Conservation (phyloP, 2,329 filamentous ascomycete genomes). For the Parafenestella ontariensis region DNA sequence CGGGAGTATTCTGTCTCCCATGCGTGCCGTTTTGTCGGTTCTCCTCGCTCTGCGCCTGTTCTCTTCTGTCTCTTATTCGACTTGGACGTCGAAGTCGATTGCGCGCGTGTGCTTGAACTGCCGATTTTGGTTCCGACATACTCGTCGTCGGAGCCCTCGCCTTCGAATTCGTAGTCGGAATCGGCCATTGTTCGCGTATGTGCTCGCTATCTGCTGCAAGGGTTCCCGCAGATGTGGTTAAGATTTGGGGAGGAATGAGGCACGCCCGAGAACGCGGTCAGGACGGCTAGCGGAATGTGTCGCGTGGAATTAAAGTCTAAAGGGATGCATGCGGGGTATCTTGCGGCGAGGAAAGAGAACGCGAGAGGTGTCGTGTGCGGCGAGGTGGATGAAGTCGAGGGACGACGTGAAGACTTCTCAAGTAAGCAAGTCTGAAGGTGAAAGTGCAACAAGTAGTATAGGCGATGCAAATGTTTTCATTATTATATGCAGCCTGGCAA, state of each 20-base stretch:
- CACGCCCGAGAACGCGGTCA: not conserved
- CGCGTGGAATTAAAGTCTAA: not conserved
- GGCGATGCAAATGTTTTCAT: not conserved
- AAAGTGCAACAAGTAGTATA: not conserved
- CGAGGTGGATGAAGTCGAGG: constrained; percentile 3
- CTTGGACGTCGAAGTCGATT: constrained; percentile 19
- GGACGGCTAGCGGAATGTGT: not conserved
- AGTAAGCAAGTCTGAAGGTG: not conserved
- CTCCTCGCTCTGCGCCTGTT: constrained; percentile 19
- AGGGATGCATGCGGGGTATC: not conserved
- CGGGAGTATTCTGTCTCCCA: constrained; percentile 54
- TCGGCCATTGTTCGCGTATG: constrained; percentile 65
- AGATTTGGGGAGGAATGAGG: not conserved
- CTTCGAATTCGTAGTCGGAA: constrained; percentile 75
- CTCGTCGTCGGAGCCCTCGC: constrained; percentile 70
- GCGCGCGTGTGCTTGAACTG: constrained; percentile 33
- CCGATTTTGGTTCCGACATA: constrained; percentile 54
- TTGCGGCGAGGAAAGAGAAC: not conserved
- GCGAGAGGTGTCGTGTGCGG: constrained; percentile 4
- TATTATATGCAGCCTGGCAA: constrained; percentile 4
- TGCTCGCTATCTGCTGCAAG: not conserved
- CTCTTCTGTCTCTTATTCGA: constrained; percentile 26
- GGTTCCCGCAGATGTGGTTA: not conserved
- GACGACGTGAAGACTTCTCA: constrained; percentile 10
- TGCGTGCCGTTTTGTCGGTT: constrained; percentile 54